phyloP scores from a whole-genome alignment of 306 rosid genomes.

The Gynostemma pentaphyllum region DNA sequence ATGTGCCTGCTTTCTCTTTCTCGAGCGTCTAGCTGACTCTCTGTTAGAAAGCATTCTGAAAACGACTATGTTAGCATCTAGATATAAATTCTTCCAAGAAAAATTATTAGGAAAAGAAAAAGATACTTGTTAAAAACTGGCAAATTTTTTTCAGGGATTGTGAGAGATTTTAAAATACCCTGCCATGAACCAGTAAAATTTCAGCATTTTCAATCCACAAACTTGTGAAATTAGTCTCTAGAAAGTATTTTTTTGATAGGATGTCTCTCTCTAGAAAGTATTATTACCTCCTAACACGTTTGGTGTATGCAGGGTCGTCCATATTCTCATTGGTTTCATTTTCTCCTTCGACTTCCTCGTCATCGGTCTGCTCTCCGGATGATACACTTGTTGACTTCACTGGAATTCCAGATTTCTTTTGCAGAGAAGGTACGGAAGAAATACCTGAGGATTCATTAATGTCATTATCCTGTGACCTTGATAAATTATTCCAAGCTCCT shows the following conservation, averaged over 20 bases:
- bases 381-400: constrained; percentile 45
- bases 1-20: constrained; percentile 97
- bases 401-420: constrained; percentile 24
- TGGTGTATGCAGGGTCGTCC: constrained; percentile 53
- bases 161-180: no score
- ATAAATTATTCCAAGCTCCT: constrained; percentile 47
- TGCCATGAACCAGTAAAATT: no score
- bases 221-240: no score
- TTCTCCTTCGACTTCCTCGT: constrained; percentile 53
- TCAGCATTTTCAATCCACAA: no score
- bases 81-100: not conserved
- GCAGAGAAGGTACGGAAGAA: constrained; percentile 31
- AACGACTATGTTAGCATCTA: not conserved
- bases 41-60: constrained; percentile 93
- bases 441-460: constrained; percentile 27
- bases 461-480: constrained; percentile 44
- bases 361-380: constrained; percentile 78
- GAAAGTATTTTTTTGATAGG: no score
- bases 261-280: no score
- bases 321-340: constrained; percentile 34
- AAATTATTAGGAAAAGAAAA: not conserved
- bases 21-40: constrained; percentile 97
- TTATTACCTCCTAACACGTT: constrained; percentile 77
- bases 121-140: no score
- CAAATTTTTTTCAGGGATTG: no score